A percentile compares a stretch with the other conserved stretches of the same genome.
These are phyloP conservation scores for Yamadazyma endophytica DNA, from an alignment of 805 yeast genomes.

Conservation along the genomic window DNA sequence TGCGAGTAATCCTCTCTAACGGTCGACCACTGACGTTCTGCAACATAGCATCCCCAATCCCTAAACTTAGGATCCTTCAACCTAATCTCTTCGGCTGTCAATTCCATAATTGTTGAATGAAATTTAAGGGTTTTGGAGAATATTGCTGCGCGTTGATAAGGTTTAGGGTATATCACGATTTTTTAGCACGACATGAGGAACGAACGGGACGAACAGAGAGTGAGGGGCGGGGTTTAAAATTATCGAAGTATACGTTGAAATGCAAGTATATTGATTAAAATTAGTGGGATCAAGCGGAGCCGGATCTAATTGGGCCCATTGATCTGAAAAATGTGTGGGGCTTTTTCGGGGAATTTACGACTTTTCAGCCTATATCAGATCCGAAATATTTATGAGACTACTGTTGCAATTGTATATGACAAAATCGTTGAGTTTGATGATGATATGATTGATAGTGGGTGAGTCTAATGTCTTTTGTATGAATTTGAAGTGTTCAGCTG, in stretches of 20 bases:
- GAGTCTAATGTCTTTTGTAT: conserved; percentile 1
- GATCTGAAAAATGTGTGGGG: background rate
- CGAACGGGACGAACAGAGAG: no score
- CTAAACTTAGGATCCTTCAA: conserved; percentile 51
- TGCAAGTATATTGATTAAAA: no score
- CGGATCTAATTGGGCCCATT: no score
- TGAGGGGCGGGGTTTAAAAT: no score
- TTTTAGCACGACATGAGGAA: no score
- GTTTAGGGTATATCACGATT: no score
- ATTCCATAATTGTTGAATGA: background rate
- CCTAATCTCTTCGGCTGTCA: conserved; percentile 37
- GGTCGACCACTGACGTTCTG: conserved; percentile 85
- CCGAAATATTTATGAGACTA: background rate
- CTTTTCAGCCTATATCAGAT: background rate
- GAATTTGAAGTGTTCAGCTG: conserved; percentile 4
- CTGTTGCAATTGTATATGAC: conserved; percentile 7
- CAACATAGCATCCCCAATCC: conserved; percentile 87
- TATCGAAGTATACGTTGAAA: no score
- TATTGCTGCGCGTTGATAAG: no score
- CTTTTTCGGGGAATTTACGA: background rate
- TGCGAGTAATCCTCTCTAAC: conserved; percentile 85
- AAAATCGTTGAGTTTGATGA: conserved; percentile 6
- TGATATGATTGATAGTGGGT: conserved; percentile 2
- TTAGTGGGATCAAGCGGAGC: no score
- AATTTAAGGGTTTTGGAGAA: no score